Percentiles rank a stretch among this genome's conserved stretches.
Evolutionary conservation across 1,284 basidiomycete species (phyloP).

Genomic region (Sporisorium reilianum): DNA sequence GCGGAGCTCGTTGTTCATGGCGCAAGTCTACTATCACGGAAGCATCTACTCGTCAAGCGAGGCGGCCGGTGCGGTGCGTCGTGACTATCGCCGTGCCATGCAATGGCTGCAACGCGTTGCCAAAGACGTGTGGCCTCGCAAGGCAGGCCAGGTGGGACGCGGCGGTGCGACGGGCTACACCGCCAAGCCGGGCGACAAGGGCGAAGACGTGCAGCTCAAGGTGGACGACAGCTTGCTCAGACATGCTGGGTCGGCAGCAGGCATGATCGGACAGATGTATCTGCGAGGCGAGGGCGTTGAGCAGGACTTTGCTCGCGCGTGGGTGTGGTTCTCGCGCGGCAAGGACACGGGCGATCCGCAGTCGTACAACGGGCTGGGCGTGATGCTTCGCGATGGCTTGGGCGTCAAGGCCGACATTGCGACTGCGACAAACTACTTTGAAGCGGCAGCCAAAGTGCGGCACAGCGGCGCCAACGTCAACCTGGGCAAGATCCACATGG

Average conservation of each 20-base stretch:
- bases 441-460: conserved; percentile 77
- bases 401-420: conserved; percentile 72
- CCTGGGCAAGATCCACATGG: conserved; percentile 80
- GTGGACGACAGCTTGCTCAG: conserved; percentile 40
- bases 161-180: conserved; percentile 49
- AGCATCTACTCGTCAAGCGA: conserved; percentile 62
- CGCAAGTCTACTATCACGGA: conserved; percentile 63
- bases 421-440: conserved; percentile 79
- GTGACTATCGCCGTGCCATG: conserved; percentile 56
- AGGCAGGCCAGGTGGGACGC: conserved; percentile 44
- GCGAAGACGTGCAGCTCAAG: conserved; percentile 52
- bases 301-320: conserved; percentile 80
- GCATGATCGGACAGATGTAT: conserved; percentile 85
- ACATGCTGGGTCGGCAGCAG: conserved; percentile 57
- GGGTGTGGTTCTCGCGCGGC: conserved; percentile 93
- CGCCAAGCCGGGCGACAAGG: conserved; percentile 46
- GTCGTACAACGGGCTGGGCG: conserved; percentile 87
- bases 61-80: conserved; percentile 56
- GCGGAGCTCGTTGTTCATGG: conserved; percentile 51
- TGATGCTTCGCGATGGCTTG: conserved; percentile 90
- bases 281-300: conserved; percentile 91
- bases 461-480: conserved; percentile 88
- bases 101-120: conserved; percentile 53
- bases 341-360: conserved; percentile 79
- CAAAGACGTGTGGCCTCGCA: conserved; percentile 61